Percentiles rank a stretch among this genome's conserved stretches.
Conservation (phyloP, 1,284 basidiomycete species). For the Cryptococcus hybrid region DNA sequence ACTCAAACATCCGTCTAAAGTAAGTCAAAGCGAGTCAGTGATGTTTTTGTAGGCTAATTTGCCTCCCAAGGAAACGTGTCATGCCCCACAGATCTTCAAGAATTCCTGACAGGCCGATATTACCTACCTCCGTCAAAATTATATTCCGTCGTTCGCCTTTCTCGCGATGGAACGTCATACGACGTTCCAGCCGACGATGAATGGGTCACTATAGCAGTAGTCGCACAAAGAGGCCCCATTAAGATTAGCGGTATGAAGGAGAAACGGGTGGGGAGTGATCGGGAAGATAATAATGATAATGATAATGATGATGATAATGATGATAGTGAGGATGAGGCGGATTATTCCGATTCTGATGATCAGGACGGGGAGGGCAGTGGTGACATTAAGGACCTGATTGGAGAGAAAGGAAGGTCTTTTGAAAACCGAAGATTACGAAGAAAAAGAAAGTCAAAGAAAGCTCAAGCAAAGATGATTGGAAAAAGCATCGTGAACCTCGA, state of each 20-base stretch:
- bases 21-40: conserved; percentile 50
- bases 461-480: conserved; percentile 10
- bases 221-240: conserved; percentile 75
- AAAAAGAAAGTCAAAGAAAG: conserved; percentile 1
- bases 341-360: conserved; percentile 6
- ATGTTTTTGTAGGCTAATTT: neutral
- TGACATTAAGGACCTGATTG: conserved; percentile 4
- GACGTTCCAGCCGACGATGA: conserved; percentile 89
- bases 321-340: conserved; percentile 1
- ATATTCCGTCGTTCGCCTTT: conserved; percentile 77
- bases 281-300: conserved; percentile 19
- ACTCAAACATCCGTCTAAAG: conserved; percentile 81
- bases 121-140: conserved; percentile 81
- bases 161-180: conserved; percentile 75
- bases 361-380: conserved; percentile 25
- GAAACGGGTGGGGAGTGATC: conserved; percentile 14
- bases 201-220: conserved; percentile 87
- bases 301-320: conserved; percentile 17
- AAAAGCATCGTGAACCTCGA: conserved; percentile 25
- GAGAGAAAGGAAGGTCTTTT: conserved; percentile 1
- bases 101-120: conserved; percentile 79
- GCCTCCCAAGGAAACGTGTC: too few relatives aligned
- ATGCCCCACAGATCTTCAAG: conserved; percentile 61
- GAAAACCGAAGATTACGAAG: neutral
- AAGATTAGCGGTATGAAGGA: conserved; percentile 35